Conservation (phyloP, 139 green algal genomes). For the Bryopsis sp. region DNA sequence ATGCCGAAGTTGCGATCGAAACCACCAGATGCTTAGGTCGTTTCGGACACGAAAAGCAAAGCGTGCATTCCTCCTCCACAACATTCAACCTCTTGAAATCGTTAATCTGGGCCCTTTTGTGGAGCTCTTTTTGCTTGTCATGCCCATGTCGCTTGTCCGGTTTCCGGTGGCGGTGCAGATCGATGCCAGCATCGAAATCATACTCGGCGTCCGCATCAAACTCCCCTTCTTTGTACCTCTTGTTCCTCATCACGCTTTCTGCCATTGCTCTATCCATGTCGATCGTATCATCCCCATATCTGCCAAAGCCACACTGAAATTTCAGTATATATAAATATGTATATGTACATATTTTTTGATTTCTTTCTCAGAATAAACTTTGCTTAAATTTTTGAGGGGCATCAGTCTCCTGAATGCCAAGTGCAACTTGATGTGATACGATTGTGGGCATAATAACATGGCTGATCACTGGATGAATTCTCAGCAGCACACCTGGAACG, state of each 20-base stretch:
- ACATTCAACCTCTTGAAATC: slow-evolving; percentile 22
- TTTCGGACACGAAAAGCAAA: slow-evolving; percentile 33
- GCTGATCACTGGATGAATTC: too few relatives aligned
- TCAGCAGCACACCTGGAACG: too few relatives aligned
- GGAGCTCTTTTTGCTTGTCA: slow-evolving; percentile 22
- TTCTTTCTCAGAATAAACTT: too few relatives aligned
- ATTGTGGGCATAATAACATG: too few relatives aligned
- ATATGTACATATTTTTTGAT: slow-evolving; percentile 16
- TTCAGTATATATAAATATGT: slow-evolving; percentile 4
- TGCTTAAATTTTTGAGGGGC: too few relatives aligned
- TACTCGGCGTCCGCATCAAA: slow-evolving; percentile 88
- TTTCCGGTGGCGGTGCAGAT: slow-evolving; percentile 29
- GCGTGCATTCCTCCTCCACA: slow-evolving; percentile 34
- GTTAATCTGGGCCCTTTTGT: slow-evolving; percentile 36
- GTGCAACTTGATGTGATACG: too few relatives aligned
- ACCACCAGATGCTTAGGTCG: slow-evolving; percentile 67
- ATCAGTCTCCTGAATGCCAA: too few relatives aligned
- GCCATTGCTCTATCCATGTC: slow-evolving; percentile 69
- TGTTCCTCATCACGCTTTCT: slow-evolving; percentile 49
- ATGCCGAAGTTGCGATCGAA: slow-evolving; percentile 59
- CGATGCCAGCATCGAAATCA: slow-evolving; percentile 81
- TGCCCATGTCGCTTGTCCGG: background rate
- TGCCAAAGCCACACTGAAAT: too few relatives aligned
- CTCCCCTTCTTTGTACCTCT: slow-evolving; percentile 43
- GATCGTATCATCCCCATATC: slow-evolving; percentile 41